Evolutionary conservation across 1,284 basidiomycete genomes (phyloP), one percentile per base, ranked within the genome.

Genomic region (Apiotrichum gamsii): DNA sequence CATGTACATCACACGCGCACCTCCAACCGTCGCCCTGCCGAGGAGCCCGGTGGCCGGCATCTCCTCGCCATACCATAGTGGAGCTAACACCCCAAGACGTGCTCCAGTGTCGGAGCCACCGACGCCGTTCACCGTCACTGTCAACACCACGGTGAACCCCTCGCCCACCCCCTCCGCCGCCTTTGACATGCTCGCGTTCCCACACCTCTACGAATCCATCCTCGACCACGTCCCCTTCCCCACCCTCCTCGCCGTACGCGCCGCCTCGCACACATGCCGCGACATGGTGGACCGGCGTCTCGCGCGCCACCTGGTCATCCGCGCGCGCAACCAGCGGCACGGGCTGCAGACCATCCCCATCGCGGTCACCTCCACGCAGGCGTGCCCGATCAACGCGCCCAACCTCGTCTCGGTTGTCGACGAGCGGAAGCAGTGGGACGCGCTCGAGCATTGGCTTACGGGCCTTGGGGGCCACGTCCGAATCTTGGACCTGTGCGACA

Each of bases 241-340:
- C 18, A 24, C 21, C 18, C 37, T 49, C 10, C 18, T 49, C 5
- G 28, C 37, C 5, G 19, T 49, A 8, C 47, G 47, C 25, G 9
- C 10, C 5, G 39, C 47, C 3, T 39, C 24, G 15, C 47, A 36
- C 21, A 18, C 29, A 6, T 24, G 39, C 13, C 47, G 47, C 9
- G 21, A 29, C n/a, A 29, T 29, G 18, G 47, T 43, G 19, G 41
- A 49, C 37, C 29, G n/a, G 14, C 31, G 10, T 11, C 36, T 39
- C 4, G 41, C 47, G 11, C 21, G n/a, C 14, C 47, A 49, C 32
- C 20, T 49, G 5, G 30, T 39, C 14, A 25, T 49, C 31, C n/a
- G n/a, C n/a, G n/a, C n/a, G n/a, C n/a, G n/a, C n/a, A n/a, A n/a
- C n/a, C n/a, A n/a, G n/a, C n/a, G n/a, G n/a, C n/a, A n/a, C n/a